Percentiles rank a stretch among this genome's conserved stretches.
Conservation (phyloP, 1,139 yeast species). For the Saccharomyces hybrid region DNA sequence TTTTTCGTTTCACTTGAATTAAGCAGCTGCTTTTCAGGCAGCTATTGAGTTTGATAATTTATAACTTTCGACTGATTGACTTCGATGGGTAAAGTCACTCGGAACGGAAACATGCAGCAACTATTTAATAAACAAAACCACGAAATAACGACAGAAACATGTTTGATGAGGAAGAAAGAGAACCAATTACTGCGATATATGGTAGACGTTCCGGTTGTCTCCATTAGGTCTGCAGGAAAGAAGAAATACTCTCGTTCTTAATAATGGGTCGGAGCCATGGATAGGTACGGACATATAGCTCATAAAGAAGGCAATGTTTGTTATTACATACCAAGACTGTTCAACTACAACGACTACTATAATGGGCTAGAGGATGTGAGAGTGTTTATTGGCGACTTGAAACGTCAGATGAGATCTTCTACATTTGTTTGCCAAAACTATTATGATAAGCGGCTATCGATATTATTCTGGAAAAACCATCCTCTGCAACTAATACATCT, state of each 20-base stretch:
- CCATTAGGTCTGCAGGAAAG: background rate
- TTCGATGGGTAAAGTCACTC: background rate
- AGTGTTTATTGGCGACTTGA: background rate
- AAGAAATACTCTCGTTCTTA: background rate
- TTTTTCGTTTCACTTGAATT: background rate
- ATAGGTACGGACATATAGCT: background rate
- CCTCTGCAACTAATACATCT: constrained; percentile 19
- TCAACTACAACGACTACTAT: background rate
- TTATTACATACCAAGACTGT: background rate
- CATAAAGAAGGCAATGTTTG: background rate
- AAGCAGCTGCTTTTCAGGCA: background rate
- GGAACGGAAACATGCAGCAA: background rate
- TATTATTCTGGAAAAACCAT: constrained; percentile 21
- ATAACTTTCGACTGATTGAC: background rate
- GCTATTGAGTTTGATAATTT: background rate
- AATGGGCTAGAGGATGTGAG: background rate
- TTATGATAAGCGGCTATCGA: constrained; percentile 5
- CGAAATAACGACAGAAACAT: background rate
- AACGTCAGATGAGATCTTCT: constrained; percentile 1
- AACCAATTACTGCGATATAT: background rate
- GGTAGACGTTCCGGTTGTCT: background rate
- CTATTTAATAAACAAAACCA: background rate
- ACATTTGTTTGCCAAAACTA: constrained; percentile 4
- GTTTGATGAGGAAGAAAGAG: background rate
- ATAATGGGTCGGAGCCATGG: background rate